A percentile compares a stretch with the other conserved stretches of the same genome.
These are phyloP conservation scores for Botrytis galanthina DNA, from an alignment of 2,329 filamentous ascomycete genomes.

Conservation along the genomic window DNA sequence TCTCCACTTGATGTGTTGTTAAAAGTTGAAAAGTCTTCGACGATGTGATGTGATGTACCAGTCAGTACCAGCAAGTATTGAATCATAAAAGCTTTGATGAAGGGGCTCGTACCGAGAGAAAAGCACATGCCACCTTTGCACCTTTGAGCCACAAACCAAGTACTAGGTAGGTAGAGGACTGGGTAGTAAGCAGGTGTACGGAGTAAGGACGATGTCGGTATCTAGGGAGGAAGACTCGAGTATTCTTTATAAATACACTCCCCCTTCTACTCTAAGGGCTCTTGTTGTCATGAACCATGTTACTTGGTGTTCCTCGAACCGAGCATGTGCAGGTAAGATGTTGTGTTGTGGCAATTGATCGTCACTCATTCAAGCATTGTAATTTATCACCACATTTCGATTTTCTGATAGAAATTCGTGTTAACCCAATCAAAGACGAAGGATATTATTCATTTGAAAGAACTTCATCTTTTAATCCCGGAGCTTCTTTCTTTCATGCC, in stretches of 20 bases:
- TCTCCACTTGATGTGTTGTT: slow-evolving; percentile 14
- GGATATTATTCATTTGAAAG: background rate
- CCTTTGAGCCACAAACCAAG: background rate
- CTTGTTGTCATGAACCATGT: background rate
- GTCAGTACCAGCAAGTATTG: background rate
- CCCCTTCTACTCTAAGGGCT: background rate
- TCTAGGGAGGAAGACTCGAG: background rate
- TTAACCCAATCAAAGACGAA: background rate
- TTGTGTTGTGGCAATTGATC: slow-evolving; percentile 11
- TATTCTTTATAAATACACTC: background rate
- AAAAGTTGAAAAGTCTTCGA: background rate
- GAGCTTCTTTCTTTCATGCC: background rate
- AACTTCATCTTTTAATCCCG: background rate
- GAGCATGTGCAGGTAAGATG: background rate
- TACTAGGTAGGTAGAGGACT: background rate
- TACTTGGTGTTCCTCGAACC: background rate
- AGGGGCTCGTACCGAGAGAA: slow-evolving; percentile 4
- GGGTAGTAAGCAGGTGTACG: background rate
- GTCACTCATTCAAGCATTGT: background rate
- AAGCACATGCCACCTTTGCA: background rate
- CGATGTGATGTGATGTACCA: background rate
- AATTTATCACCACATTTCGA: background rate
- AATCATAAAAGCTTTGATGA: slow-evolving; percentile 4
- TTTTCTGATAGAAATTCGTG: slow-evolving; percentile 2
- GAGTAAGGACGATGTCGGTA: background rate